Percentiles rank a stretch among this genome's conserved stretches.
These are phyloP conservation scores for Huntiella bhutanensis DNA, from an alignment of 2,329 filamentous ascomycete species.

Conservation along the genomic window DNA sequence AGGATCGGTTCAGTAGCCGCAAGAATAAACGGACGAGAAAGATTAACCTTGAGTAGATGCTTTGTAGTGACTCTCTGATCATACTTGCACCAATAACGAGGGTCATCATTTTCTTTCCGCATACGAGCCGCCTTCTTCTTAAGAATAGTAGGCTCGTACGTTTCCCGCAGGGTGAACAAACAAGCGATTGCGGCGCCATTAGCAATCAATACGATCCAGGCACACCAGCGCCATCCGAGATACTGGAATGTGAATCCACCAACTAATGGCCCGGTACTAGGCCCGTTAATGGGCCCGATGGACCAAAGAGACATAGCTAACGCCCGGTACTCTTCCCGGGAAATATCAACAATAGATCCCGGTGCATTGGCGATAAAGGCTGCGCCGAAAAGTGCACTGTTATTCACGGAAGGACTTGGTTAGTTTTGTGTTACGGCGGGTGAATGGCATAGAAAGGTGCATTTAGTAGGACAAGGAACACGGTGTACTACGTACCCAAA, in stretches of 20 bases:
- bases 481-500: conserved; percentile 34
- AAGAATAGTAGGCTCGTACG: conserved; percentile 55
- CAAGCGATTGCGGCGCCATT: conserved; percentile 40
- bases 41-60: conserved; percentile 51
- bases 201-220: conserved; percentile 63
- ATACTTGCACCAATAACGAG: conserved; percentile 62
- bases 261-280: conserved; percentile 25
- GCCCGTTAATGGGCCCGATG: conserved; percentile 71
- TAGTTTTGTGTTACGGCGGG: not conserved
- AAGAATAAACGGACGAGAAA: conserved; percentile 61
- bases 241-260: conserved; percentile 56
- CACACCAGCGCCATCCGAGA: conserved; percentile 75
- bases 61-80: conserved; percentile 49
- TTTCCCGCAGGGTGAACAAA: conserved; percentile 48
- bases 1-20: conserved; percentile 65
- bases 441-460: not conserved
- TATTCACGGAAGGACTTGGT: too few species aligned
- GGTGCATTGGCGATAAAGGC: conserved; percentile 72
- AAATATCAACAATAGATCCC: conserved; percentile 66
- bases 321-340: conserved; percentile 60
- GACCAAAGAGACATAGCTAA: conserved; percentile 70
- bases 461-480: not conserved
- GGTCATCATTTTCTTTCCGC: conserved; percentile 50
- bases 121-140: conserved; percentile 43
- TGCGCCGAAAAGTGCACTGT: conserved; percentile 46